Conservation (phyloP, 2,329 filamentous ascomycete genomes). For the Penicillium sp. region DNA sequence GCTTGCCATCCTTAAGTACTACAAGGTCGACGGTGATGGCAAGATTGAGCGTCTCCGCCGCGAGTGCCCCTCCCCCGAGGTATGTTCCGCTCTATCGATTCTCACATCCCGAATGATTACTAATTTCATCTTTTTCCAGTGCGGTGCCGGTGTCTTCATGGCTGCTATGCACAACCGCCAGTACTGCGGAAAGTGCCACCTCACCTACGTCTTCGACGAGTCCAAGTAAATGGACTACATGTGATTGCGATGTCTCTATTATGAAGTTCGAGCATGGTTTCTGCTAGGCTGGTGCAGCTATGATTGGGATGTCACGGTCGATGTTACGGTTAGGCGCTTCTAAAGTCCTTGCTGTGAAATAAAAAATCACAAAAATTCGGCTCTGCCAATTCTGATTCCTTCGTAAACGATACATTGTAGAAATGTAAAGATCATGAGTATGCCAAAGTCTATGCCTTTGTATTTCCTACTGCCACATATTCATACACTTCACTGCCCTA, state of each 20-base stretch:
- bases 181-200: slow-evolving; percentile 78
- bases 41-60: slow-evolving; percentile 99
- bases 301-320: slow-evolving; percentile 16
- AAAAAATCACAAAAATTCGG: slow-evolving; percentile 15
- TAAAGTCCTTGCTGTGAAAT: slow-evolving; percentile 15
- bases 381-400: slow-evolving; percentile 9
- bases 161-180: slow-evolving; percentile 99
- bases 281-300: slow-evolving; percentile 8
- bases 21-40: slow-evolving; percentile 99
- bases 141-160: slow-evolving; percentile 99
- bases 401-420: not conserved
- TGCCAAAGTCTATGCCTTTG: not conserved
- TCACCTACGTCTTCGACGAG: slow-evolving; percentile 70
- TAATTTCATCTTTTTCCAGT: slow-evolving; percentile 55
- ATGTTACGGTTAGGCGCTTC: slow-evolving; percentile 16
- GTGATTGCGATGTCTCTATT: slow-evolving; percentile 14
- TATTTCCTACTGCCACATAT: not conserved
- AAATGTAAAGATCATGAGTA: not conserved
- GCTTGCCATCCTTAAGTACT: slow-evolving; percentile 99
- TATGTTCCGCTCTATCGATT: slow-evolving; percentile 49
- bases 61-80: slow-evolving; percentile 91
- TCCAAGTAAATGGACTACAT: slow-evolving; percentile 49
- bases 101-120: slow-evolving; percentile 23
- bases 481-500: not conserved
- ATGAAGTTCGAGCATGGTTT: slow-evolving; percentile 13